Base-by-base conservation (phyloP, 1,284 basidiomycete species). In the Thelephora terrestris region DNA sequence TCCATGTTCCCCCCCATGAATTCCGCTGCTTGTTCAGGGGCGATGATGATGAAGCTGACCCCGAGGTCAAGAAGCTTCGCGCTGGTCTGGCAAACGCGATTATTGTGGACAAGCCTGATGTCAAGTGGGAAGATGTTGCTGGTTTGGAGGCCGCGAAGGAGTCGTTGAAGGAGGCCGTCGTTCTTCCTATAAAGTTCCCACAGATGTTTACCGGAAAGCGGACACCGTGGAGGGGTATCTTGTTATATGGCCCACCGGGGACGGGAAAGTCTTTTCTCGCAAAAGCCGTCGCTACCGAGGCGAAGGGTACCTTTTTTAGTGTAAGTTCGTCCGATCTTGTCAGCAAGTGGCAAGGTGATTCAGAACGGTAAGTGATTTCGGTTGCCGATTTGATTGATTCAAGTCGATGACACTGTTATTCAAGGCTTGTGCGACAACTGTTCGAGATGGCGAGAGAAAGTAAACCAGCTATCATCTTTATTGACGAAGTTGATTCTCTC, bases 321-420 rank as follows among this genome's bases (percentile, higher is more conserved):
- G 92, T 99, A 52, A 92, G 88, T 58, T 93, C 89, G 45, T 88
- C 85, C 65, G 96, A 99, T 63, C 73, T 99, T 47, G 96, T 99
- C 49, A 95, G 91, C 67, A 99, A 99, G 67, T 99, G 95, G 95
- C 96, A 98, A 74, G 95, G 95, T 56, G 95, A 99, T 68, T 94
- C 90, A 18, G 95, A 99, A 69, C 75, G 91, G 91, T 91, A 53
- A 61, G 80, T 67, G 16, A 17, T 21, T 6, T 37, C 39, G 46
- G 50, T 45, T 43, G 17, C 47, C 18, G 24, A 14, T 42, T 47
- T 44, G 21, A 10, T 45, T 2, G 27, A n/a, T 37, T 14, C 23
- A 17, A 32, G 40, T 16, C 20, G 5, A 18, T 14, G 43, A 27
- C 5, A 14, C 47, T 43, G 37, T 47, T 53, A 10, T 45, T 46